These are phyloP conservation scores for Erodium moschatum DNA, from an alignment of 441 rosid genomes.

Conservation along the genomic window DNA sequence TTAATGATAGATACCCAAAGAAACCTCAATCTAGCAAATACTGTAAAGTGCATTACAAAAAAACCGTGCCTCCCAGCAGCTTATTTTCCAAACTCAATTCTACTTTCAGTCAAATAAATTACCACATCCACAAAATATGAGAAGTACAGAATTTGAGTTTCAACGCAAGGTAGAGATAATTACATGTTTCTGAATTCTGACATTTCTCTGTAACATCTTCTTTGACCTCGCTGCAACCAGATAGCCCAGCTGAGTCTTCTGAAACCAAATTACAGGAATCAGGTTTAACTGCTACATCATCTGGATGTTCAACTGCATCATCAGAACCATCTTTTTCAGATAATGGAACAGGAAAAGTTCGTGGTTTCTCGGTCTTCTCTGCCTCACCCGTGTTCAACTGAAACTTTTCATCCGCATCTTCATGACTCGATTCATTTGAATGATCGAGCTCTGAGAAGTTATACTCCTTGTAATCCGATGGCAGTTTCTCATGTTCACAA, in stretches of 20 bases:
- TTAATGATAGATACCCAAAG: conserved; percentile 9
- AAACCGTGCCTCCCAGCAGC: neutral
- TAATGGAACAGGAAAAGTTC: conserved; percentile 55
- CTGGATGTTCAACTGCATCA: conserved; percentile 31
- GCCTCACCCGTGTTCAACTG: conserved; percentile 23
- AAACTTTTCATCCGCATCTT: conserved; percentile 18
- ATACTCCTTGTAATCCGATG: conserved; percentile 26
- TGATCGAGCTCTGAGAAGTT: conserved; percentile 19
- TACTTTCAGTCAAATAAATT: neutral
- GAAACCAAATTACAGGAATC: conserved; percentile 23
- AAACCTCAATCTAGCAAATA: conserved; percentile 8
- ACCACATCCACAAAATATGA: neutral
- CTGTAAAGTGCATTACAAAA: conserved; percentile 11
- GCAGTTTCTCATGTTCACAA: conserved; percentile 35
- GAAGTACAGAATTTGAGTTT: neutral
- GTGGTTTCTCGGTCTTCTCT: conserved; percentile 40
- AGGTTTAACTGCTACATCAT: conserved; percentile 21
- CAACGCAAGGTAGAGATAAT: conserved; percentile 21
- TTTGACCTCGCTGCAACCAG: conserved; percentile 28
- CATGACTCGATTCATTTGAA: conserved; percentile 23
- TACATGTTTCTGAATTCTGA: conserved; percentile 38
- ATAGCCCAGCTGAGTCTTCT: conserved; percentile 22
- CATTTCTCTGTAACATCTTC: conserved; percentile 30
- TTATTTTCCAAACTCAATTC: neutral
- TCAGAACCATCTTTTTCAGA: conserved; percentile 42